Evolutionary conservation across 164 flowering plant genomes (phyloP), one percentile per base, ranked within the genome.

Genomic region (Stephania yunnanensis): DNA sequence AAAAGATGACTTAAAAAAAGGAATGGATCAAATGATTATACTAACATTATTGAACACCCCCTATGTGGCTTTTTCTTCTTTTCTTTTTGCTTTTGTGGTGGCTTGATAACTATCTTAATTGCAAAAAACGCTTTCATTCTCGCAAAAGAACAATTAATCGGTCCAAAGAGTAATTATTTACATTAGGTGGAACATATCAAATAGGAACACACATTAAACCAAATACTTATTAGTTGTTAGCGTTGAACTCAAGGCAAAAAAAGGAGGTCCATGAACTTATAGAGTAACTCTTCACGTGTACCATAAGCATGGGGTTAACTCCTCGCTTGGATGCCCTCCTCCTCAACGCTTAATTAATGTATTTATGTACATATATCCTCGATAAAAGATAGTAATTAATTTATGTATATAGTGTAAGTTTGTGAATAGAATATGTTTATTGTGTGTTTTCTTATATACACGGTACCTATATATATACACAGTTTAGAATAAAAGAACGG

Each of bases 71-170:
- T 89, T 83, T 89, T 90, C 89, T 89, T 91, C 88, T 92, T 89
- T 82, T 88, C 92, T 81, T 88, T 91, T 71, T 82, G 92, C 75
- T 86, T 92, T 75, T 83, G 91, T 36, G 91, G 90, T 58, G 98
- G 99, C 83, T 91, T 94, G 87, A 95, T 90, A 8, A 95, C 99
- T 74, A 91, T 97, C 81, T 77, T 91, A 85, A 95, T 95, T 72
- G 99, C 94, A 72, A 81, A 95, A 95, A 73, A 93, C 97, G 93
- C 92, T 86, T 95, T 95, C 98, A 80, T 95, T 93, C 99, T 95
- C n/a, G 88, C 70, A 74, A 79, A 6, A 64, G 69, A 61, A 72
- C 65, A 29, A 67, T 19, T 22, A 46, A 69, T 7, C 22, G n/a
- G n/a, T n/a, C n/a, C n/a, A n/a, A n/a, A 46, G 46, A 31, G 70